Base-by-base conservation (phyloP, 176 grass and related monocot genomes). In the Guadua angustifolia region DNA sequence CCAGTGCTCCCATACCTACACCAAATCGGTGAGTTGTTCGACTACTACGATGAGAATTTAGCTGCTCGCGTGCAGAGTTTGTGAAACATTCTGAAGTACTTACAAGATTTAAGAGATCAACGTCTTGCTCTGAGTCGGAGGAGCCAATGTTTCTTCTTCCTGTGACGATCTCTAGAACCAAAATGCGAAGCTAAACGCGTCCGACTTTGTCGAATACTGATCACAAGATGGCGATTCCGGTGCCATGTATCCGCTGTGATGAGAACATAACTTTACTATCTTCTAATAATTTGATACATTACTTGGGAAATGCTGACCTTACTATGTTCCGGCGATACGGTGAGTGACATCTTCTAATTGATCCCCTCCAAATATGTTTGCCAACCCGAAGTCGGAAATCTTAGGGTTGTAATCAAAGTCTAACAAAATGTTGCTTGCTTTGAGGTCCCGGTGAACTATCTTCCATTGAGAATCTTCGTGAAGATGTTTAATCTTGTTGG, bases 381-480 rank as follows among this genome's bases (percentile, higher is more conserved):
- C 92, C 25, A 91, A 32, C 3, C 92, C 92, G 12, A 94, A 94
- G 43, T 94, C 89, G 2, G 87, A 84, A 2, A 94, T 91, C 78
- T 94, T 94, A 4, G 92, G 89, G 44, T 38, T 87, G 84, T 87
- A 81, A 65, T 91, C 65, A 0, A 62, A 40, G 60, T 87, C 85
- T 1, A 87, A 59, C 14, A 87, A 78, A 24, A 81, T 69, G 12
- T 87, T 87, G 78, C 84, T 79, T 14, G 75, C 66, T 29, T 79
- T 86, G 9, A 86, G 75, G 67, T 79, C 84, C 18, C 84, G 82
- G 62, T 94, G 92, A 53, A 94, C 85, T 51, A 94, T 85, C 66
- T 25, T 87, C 21, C 82, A 42, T 21, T 72, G 88, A 32, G 92
- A 94, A 21, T 94, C 92, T 75, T 94, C 86, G 16, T 94, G 92